Percentiles rank a stretch among this genome's conserved stretches.
phyloP scores from a whole-genome alignment of 1,284 basidiomycete genomes.

The Malassezia psittaci region DNA sequence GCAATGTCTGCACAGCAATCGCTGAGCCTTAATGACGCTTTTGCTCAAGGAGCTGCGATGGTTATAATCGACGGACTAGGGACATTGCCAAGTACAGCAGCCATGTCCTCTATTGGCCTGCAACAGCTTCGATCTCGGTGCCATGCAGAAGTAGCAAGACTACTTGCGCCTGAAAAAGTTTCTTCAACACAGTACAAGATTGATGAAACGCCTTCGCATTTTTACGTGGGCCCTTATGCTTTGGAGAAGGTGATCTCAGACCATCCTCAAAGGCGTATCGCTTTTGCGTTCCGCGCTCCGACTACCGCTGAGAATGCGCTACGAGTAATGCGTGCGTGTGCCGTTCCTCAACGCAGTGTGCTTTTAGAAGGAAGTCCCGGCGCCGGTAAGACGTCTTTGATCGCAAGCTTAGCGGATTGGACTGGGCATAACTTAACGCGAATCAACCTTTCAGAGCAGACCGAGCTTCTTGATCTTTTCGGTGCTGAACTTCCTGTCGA shows the following conservation, averaged over 20 bases:
- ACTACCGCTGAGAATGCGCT: constrained; percentile 81
- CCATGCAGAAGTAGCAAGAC: constrained; percentile 38
- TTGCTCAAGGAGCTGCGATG: constrained; percentile 49
- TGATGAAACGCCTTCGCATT: constrained; percentile 33
- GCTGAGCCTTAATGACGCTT: constrained; percentile 32
- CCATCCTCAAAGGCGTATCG: constrained; percentile 16
- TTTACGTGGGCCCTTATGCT: constrained; percentile 68
- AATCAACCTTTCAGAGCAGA: constrained; percentile 99
- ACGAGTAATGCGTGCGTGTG: constrained; percentile 79
- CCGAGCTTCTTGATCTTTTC: constrained; percentile 90
- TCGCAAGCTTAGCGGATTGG: constrained; percentile 73
- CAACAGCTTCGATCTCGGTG: constrained; percentile 61
- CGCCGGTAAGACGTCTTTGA: constrained; percentile 94
- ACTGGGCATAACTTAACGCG: constrained; percentile 72
- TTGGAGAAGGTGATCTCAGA: constrained; percentile 56
- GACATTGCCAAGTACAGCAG: constrained; percentile 36
- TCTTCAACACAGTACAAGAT: constrained; percentile 15
- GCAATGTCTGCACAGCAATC: constrained; percentile 50
- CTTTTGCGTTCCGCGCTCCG: constrained; percentile 54
- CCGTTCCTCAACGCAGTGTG: constrained; percentile 73
- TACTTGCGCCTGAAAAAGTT: constrained; percentile 43
- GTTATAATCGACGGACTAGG: constrained; percentile 50
- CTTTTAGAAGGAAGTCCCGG: constrained; percentile 95
- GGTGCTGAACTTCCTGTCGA: constrained; percentile 93
- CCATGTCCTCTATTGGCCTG: constrained; percentile 52